Conservation (phyloP, 176 grass and related monocot species). For the Oryza punctata region DNA sequence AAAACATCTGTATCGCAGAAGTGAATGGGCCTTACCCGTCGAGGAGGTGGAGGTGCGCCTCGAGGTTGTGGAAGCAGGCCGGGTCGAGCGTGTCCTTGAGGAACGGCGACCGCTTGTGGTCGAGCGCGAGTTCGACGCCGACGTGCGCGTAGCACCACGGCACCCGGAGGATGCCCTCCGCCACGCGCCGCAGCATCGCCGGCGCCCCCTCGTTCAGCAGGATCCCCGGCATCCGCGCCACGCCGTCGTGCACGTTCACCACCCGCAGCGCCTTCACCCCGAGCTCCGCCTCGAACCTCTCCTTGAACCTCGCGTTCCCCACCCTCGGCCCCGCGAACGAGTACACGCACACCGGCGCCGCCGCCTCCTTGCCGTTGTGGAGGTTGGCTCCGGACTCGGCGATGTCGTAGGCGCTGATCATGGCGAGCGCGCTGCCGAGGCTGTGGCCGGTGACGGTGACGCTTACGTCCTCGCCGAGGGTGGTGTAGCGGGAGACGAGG, state of each 20-base stretch:
- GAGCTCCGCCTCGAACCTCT: slow-evolving; percentile 66
- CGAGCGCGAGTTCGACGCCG: slow-evolving; percentile 67
- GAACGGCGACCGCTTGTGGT: slow-evolving; percentile 82
- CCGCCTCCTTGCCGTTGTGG: not conserved
- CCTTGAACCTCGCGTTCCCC: slow-evolving; percentile 67
- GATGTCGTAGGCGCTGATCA: slow-evolving; percentile 76
- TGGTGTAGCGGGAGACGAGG: slow-evolving; percentile 45
- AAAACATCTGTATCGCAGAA: no score
- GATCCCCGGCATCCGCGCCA: slow-evolving; percentile 76
- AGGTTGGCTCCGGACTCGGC: slow-evolving; percentile 60
- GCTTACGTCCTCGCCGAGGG: slow-evolving; percentile 72
- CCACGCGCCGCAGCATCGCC: slow-evolving; percentile 42
- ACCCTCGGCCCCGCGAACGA: slow-evolving; percentile 80
- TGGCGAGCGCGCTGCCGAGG: slow-evolving; percentile 81
- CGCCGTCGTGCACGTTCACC: slow-evolving; percentile 86
- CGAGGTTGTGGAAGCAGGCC: slow-evolving; percentile 68
- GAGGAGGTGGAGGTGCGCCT: slow-evolving; percentile 83
- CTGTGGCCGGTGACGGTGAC: slow-evolving; percentile 77
- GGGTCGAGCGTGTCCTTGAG: slow-evolving; percentile 73
- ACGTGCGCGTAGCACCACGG: slow-evolving; percentile 86
- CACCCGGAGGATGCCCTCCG: slow-evolving; percentile 49
- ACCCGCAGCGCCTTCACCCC: slow-evolving; percentile 74
- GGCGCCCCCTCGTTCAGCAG: slow-evolving; percentile 76
- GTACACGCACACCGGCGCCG: slow-evolving; percentile 57
- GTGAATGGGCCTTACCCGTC: slow-evolving; percentile 51